Evolutionary conservation across 1,139 yeast species (phyloP).

Genomic region (Magnusiomyces tetraspermus): DNA sequence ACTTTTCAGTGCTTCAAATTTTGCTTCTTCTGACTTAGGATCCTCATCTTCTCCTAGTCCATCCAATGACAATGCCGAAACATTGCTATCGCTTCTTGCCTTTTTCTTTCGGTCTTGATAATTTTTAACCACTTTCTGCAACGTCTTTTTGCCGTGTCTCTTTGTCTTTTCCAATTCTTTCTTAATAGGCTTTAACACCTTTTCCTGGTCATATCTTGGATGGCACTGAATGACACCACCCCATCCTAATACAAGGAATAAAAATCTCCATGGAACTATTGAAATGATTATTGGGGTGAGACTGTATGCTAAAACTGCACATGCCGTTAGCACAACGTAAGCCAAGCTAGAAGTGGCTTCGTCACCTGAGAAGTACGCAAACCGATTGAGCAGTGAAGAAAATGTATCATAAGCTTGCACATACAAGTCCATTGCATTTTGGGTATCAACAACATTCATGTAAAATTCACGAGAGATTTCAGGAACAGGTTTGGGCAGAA

Average conservation of each 20-base stretch:
- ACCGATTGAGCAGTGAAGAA: constrained; percentile 42
- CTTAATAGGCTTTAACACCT: constrained; percentile 20
- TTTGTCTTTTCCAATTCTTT: constrained; percentile 8
- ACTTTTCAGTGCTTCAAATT: no score
- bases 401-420: constrained; percentile 54
- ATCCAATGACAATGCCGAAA: not conserved
- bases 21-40: no score
- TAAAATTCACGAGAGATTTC: constrained; percentile 72
- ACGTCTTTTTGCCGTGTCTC: constrained; percentile 9
- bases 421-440: constrained; percentile 69
- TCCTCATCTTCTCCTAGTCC: not conserved
- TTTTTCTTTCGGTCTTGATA: not conserved
- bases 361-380: constrained; percentile 60
- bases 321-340: constrained; percentile 30
- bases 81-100: not conserved
- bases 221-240: constrained; percentile 39
- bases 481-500: constrained; percentile 64
- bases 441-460: constrained; percentile 72
- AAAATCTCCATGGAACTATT: constrained; percentile 28
- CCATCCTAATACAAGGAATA: constrained; percentile 44
- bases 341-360: constrained; percentile 45
- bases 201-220: constrained; percentile 41
- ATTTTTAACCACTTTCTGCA: constrained; percentile 8
- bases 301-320: constrained; percentile 28
- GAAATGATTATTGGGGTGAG: constrained; percentile 29